phyloP scores from a whole-genome alignment of 75 land plant species.

The Isoetes taiwanensis region DNA sequence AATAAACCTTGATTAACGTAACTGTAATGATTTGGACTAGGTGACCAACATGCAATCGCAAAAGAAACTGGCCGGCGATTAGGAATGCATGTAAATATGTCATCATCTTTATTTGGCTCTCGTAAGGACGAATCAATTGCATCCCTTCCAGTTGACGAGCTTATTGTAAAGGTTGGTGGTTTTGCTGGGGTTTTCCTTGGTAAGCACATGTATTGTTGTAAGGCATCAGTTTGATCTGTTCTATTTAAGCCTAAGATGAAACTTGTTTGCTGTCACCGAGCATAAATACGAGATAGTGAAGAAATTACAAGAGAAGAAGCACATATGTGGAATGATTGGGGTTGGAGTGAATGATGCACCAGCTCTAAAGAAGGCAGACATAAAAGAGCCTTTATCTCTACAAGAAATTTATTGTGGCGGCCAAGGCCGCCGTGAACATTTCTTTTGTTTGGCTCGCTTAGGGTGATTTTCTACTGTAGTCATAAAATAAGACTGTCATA shows the following conservation, averaged over 20 bases:
- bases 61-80: constrained; percentile 27
- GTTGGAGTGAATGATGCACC: constrained; percentile 19
- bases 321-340: constrained; percentile 26
- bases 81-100: constrained; percentile 30
- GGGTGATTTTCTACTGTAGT: background rate
- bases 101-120: constrained; percentile 21
- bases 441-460: background rate
- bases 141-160: constrained; percentile 34
- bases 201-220: too few species aligned
- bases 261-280: constrained; percentile 24
- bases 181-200: constrained; percentile 78
- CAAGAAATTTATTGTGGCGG: constrained; percentile 26
- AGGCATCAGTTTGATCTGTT: too few species aligned
- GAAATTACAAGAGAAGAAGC: constrained; percentile 20
- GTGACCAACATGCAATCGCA: constrained; percentile 31
- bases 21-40: too few species aligned
- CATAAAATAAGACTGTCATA: background rate
- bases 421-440: constrained; percentile 15
- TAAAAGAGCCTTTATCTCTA: too few species aligned
- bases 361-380: constrained; percentile 29
- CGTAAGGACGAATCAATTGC: constrained; percentile 33
- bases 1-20: too few species aligned
- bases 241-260: too few species aligned
- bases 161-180: constrained; percentile 28
- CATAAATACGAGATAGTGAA: constrained; percentile 26